A percentile compares a stretch with the other conserved stretches of the same genome.
Conservation (phyloP, 1,139 yeast genomes). For the Sugiyamaella japonica region DNA sequence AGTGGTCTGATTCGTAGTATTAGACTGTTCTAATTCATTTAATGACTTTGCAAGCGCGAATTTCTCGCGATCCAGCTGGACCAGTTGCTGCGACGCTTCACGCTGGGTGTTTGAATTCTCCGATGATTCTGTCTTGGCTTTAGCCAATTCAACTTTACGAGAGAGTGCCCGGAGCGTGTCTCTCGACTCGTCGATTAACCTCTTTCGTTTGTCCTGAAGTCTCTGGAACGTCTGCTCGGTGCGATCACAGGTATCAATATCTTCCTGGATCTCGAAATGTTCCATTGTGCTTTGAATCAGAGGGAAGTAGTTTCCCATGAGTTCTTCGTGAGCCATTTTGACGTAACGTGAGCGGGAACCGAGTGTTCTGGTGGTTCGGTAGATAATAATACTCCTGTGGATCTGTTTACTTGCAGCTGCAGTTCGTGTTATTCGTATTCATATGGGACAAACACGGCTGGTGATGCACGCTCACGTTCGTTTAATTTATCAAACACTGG, state of each 20-base stretch:
- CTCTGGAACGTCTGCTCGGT: conserved; percentile 26
- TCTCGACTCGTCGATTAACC: conserved; percentile 25
- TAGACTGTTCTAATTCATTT: conserved; percentile 55
- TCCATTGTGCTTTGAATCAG: conserved; percentile 42
- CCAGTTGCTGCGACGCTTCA: conserved; percentile 34
- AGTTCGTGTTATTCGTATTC: background rate
- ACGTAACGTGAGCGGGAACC: background rate
- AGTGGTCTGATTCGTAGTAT: conserved; percentile 50
- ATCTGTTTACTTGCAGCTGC: too few species aligned
- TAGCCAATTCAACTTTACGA: conserved; percentile 37
- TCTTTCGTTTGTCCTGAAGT: conserved; percentile 25
- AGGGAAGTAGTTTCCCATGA: conserved; percentile 20
- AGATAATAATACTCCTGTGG: too few species aligned
- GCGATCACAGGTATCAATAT: conserved; percentile 36
- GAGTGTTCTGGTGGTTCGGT: too few species aligned
- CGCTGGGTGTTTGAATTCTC: conserved; percentile 38
- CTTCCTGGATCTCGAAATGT: conserved; percentile 55
- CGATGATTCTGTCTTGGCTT: conserved; percentile 36
- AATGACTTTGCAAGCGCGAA: conserved; percentile 57
- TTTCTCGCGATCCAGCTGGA: conserved; percentile 50
- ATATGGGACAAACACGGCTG: too few species aligned
- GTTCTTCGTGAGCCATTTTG: conserved; percentile 15
- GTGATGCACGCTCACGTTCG: too few species aligned
- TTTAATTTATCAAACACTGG: too few species aligned
- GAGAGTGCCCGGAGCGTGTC: conserved; percentile 33